Conservation (phyloP, 2,329 filamentous ascomycete genomes). For the Hymenoscyphus albidus region DNA sequence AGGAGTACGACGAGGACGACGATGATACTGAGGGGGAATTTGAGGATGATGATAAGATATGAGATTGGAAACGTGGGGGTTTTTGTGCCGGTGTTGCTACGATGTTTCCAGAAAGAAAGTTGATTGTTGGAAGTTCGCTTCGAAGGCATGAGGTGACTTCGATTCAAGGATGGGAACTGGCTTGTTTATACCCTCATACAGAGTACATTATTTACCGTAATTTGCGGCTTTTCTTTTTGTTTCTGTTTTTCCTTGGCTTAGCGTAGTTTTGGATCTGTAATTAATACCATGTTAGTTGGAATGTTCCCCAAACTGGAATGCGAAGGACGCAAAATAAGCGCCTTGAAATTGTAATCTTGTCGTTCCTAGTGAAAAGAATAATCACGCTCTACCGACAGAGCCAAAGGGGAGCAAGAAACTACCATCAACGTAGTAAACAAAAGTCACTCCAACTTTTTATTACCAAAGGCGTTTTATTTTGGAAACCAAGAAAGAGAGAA, state of each 20-base stretch:
- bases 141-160: neutral
- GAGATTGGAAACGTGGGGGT: neutral
- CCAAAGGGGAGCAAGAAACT: too few species aligned
- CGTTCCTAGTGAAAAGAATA: too few species aligned
- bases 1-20: neutral
- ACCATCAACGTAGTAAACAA: too few species aligned
- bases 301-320: too few species aligned
- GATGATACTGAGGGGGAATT: neutral
- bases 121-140: neutral
- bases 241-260: neutral
- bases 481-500: too few species aligned
- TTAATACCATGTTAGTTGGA: too few species aligned
- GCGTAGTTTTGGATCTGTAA: neutral
- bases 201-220: neutral
- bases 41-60: neutral
- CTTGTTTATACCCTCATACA: neutral
- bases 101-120: neutral
- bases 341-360: too few species aligned
- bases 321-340: too few species aligned
- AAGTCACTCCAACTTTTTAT: too few species aligned
- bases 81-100: neutral
- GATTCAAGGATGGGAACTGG: neutral
- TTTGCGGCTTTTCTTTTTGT: neutral
- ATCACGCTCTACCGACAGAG: too few species aligned
- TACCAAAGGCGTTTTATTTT: too few species aligned